phyloP scores from a whole-genome alignment of 106 monocot species.

The Platanthera zijinensis region DNA sequence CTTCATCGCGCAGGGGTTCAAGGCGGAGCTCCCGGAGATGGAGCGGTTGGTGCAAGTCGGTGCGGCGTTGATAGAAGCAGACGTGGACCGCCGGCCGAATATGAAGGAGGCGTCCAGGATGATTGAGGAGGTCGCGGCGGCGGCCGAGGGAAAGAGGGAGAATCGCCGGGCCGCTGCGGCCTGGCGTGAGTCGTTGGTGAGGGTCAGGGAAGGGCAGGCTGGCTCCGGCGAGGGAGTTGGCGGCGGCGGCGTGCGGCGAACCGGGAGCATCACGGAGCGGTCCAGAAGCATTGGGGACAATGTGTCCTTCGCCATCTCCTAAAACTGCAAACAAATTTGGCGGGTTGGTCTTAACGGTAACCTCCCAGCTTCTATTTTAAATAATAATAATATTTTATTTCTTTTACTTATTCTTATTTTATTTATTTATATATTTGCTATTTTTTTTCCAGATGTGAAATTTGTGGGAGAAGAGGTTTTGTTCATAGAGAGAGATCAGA shows the following conservation, averaged over 20 bases:
- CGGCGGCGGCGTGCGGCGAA: not conserved
- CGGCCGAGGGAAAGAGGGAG: slow-evolving; percentile 6
- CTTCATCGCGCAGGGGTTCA: slow-evolving; percentile 5
- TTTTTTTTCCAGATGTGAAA: too few species aligned
- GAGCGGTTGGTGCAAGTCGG: slow-evolving; percentile 38
- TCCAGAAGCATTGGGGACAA: slow-evolving; percentile 3
- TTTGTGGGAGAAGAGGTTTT: too few species aligned
- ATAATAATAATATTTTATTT: too few species aligned
- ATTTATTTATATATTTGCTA: too few species aligned
- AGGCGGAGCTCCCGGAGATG: slow-evolving; percentile 13
- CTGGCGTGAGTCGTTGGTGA: not conserved
- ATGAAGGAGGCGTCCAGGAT: slow-evolving; percentile 34
- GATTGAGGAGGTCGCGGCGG: slow-evolving; percentile 40
- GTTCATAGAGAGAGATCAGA: too few species aligned
- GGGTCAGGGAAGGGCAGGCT: not conserved
- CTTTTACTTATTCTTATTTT: too few species aligned
- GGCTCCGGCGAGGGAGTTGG: not conserved
- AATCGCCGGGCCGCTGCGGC: not conserved
- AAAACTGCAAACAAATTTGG: not conserved
- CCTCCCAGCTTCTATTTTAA: too few species aligned
- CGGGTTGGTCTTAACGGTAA: too few species aligned
- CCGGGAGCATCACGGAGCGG: slow-evolving; percentile 3
- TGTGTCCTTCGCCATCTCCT: slow-evolving; percentile 7
- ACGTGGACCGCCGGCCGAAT: slow-evolving; percentile 33
- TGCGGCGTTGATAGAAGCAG: slow-evolving; percentile 20